Evolutionary conservation across 2,329 filamentous ascomycete species (phyloP), one percentile per base, ranked within the genome.

Genomic region (Leptoxyphium fumago): DNA sequence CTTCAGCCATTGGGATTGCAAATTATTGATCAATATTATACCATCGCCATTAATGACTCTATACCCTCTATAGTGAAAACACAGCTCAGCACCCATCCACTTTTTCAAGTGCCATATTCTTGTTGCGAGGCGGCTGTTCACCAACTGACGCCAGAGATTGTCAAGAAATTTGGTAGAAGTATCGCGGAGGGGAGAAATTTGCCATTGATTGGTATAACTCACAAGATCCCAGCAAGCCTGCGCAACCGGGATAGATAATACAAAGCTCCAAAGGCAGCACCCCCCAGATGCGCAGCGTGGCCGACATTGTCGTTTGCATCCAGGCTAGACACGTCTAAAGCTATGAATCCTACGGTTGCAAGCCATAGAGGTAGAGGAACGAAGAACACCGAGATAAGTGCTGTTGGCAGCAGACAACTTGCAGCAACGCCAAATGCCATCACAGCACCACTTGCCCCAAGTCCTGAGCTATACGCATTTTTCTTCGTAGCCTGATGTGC

Each of bases 211-310:
- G 21, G 21, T 7, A 3, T 26, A 26, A 41, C 5, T 38, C 39
- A 36, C 30, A 40, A 38, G 5, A 50, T 40, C 29, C 48, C 57
- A 14, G 57, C 58, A 42, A 44, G 53, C 21, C 49, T 46, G 30
- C 57, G 49, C 42, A 62, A 39, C 15, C 39, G 43, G 2, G 49
- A 18, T 6, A 56, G 13, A 41, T 62, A 64, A 44, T 55, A 63
- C 8, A 50, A 28, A 1, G 44, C 42, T 0, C 68, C 68, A 50
- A 65, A 69, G 0, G 55, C 55, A 15, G 60, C 43, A 0, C 68
- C 68, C 5, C 68, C 68, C 11, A 71, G 44, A 58, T 71, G 68
- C 7, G 65, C 68, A 14, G 61, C 56, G 56, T 71, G 68, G 4
- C 54, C 66, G 8, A 62, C 48, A 14, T 51, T 56, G 9, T 46